These are phyloP conservation scores for Pseudognaphalium luteoalbum DNA, from an alignment of 129 eudicot species.

Conservation along the genomic window DNA sequence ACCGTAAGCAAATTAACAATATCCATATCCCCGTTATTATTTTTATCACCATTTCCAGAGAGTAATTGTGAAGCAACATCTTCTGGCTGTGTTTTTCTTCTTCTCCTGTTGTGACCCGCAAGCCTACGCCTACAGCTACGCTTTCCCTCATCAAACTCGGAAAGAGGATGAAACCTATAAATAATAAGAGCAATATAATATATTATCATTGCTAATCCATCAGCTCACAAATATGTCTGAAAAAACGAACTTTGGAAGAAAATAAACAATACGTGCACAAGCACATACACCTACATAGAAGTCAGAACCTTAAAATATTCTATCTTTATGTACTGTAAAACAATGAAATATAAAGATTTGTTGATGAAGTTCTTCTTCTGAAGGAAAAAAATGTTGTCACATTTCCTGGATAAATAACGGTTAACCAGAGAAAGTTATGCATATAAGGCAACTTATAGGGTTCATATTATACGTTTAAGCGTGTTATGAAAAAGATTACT, in stretches of 20 bases:
- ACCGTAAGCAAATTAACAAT: conserved; percentile 69
- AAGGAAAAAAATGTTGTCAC: background rate
- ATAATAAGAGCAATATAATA: background rate
- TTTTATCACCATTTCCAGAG: conserved; percentile 51
- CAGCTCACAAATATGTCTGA: background rate
- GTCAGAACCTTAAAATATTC: background rate
- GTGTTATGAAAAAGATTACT: background rate
- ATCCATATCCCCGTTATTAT: conserved; percentile 55
- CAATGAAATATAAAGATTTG: background rate
- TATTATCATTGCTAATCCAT: background rate
- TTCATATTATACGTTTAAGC: background rate
- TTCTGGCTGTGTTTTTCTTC: conserved; percentile 89
- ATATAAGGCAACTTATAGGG: background rate
- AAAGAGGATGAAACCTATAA: conserved; percentile 88
- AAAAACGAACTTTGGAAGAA: background rate
- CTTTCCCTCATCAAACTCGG: conserved; percentile 96
- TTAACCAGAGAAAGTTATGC: background rate
- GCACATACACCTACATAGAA: background rate
- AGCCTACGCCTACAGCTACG: conserved; percentile 96
- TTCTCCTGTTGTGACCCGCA: conserved; percentile 92
- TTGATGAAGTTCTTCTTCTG: background rate
- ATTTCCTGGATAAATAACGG: background rate
- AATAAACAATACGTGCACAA: background rate
- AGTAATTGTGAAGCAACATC: conserved; percentile 59
- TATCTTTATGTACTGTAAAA: background rate